A percentile compares a stretch with the other conserved stretches of the same genome.
Evolutionary conservation across 495 filamentous ascomycete species (phyloP).

Genomic region (Xylaria cubensis): DNA sequence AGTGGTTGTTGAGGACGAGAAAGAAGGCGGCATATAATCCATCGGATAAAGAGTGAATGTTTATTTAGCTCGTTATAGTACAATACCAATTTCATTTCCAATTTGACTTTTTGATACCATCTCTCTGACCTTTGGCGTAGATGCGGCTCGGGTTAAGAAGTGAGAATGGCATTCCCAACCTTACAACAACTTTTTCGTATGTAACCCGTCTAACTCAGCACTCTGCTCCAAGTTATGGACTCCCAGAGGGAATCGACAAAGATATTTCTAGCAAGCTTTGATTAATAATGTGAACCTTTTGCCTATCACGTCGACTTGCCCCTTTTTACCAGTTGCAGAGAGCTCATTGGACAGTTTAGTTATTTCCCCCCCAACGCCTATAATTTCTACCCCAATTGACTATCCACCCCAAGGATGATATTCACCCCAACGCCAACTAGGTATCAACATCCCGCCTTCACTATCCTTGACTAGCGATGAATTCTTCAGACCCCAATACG

Average conservation of each 20-base stretch:
- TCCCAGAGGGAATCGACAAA: too few species aligned
- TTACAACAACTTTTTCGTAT: background rate
- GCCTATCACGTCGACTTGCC: background rate
- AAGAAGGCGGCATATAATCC: background rate
- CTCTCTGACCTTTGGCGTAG: background rate
- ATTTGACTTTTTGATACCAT: background rate
- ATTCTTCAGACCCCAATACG: background rate
- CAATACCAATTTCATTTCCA: background rate
- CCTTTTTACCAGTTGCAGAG: background rate
- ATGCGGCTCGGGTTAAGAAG: background rate
- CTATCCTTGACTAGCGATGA: background rate
- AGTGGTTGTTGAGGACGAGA: conserved; percentile 34
- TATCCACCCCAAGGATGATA: conserved; percentile 4
- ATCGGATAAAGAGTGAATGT: background rate
- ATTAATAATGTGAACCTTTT: conserved; percentile 2
- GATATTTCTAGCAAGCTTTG: background rate
- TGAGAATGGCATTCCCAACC: background rate
- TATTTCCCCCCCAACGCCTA: background rate
- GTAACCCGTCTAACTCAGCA: background rate
- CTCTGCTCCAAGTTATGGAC: background rate
- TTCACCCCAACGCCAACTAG: conserved; percentile 10
- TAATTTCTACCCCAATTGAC: conserved; percentile 15
- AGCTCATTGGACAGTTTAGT: conserved; percentile 7
- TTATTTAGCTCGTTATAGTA: background rate
- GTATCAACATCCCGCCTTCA: background rate